Evolutionary conservation across 108 stramenopile species (phyloP).

Genomic region (Skeletonema tropicum): DNA sequence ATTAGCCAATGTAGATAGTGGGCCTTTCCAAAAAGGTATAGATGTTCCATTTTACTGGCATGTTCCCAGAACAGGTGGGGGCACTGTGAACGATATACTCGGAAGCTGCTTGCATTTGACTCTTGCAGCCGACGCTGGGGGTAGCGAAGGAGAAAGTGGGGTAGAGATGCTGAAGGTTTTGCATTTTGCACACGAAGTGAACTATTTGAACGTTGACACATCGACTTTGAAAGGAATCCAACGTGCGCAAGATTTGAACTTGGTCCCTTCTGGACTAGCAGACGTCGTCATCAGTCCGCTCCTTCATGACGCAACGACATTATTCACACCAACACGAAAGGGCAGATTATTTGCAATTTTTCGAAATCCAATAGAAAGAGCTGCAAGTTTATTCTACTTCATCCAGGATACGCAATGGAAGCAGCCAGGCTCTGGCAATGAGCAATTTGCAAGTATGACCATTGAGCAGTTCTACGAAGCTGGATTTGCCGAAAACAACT

Average conservation of each 20-base stretch:
- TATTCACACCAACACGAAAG: conserved; percentile 54
- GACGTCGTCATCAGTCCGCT: conserved; percentile 59
- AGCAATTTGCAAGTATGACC: conserved; percentile 32
- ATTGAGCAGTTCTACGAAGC: conserved; percentile 40
- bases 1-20: conserved; percentile 34
- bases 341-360: conserved; percentile 59
- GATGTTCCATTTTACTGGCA: conserved; percentile 61
- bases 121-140: conserved; percentile 52
- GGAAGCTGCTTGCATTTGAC: conserved; percentile 49
- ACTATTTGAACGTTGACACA: conserved; percentile 59
- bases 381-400: conserved; percentile 61
- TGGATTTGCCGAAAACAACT: conserved; percentile 30
- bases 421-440: conserved; percentile 10
- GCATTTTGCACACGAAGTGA: conserved; percentile 34
- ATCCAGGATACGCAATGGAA: conserved; percentile 52
- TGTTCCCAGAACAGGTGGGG: conserved; percentile 56
- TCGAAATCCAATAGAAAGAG: conserved; percentile 62
- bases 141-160: conserved; percentile 16
- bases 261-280: conserved; percentile 57
- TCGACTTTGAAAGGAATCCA: conserved; percentile 56
- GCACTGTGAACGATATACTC: conserved; percentile 54
- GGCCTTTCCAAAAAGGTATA: conserved; percentile 37
- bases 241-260: conserved; percentile 55
- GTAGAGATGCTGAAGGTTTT: conserved; percentile 34
- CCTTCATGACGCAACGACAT: conserved; percentile 52